phyloP scores from a whole-genome alignment of 139 green algal species.

The Haematococcus lacustris region DNA sequence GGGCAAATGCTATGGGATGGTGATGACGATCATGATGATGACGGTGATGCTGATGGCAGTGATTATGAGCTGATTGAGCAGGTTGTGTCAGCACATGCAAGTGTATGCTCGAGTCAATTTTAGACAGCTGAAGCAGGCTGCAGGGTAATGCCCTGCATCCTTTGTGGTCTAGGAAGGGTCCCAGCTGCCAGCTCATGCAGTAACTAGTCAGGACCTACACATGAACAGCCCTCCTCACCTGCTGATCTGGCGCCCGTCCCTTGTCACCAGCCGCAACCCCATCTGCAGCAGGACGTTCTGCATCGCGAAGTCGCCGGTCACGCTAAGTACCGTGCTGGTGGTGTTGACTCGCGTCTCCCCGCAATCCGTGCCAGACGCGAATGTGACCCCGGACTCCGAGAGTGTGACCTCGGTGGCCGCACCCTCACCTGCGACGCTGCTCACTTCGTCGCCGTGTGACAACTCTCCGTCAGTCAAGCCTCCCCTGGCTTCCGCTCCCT shows the following conservation, averaged over 20 bases:
- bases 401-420: not conserved
- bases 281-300: conserved; percentile 96
- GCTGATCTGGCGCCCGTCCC: conserved; percentile 70
- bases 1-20: too few relatives aligned
- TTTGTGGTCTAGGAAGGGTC: not conserved
- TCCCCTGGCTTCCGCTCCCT: conserved; percentile 9
- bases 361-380: not conserved
- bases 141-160: too few relatives aligned
- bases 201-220: not conserved
- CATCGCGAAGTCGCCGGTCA: conserved; percentile 95
- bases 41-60: too few relatives aligned
- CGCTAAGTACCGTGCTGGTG: conserved; percentile 42
- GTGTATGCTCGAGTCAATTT: too few relatives aligned
- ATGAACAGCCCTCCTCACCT: conserved; percentile 15
- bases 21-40: too few relatives aligned
- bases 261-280: conserved; percentile 69
- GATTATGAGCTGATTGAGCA: too few relatives aligned
- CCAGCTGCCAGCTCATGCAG: not conserved
- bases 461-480: not conserved
- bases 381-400: not conserved
- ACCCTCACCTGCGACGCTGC: not conserved
- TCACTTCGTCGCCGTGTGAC: not conserved
- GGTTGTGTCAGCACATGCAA: too few relatives aligned
- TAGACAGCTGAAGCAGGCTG: too few relatives aligned
- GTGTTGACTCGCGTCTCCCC: conserved; percentile 9